Evolutionary conservation across 163 green algal species (phyloP), one percentile per base, ranked within the genome.

Genomic region (Trebouxia gelatinosa): DNA sequence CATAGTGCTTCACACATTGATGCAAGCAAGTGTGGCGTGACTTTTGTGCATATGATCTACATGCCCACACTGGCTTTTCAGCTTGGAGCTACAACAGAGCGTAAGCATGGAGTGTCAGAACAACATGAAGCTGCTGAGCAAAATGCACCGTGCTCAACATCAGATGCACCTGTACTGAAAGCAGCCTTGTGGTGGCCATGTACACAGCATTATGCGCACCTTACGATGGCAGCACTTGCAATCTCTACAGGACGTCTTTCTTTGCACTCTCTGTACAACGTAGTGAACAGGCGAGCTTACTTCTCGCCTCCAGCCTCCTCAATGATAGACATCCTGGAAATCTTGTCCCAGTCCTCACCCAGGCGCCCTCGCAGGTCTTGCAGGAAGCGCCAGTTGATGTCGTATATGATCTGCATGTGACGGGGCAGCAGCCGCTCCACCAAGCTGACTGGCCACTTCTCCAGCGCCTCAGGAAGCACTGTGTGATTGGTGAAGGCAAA

Each of bases 401-500:
- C 87, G 83, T 93, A 90, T 76, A 98, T 95, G 87, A 98, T 98
- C 87, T 98, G 89, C 90, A 97, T 95, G 90, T 98, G 93, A 37
- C 95, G 87, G n/a, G 95, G 95, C 79, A 98, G 90, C 85, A 98
- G 91, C 89, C 97, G 94, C 75, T 93, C 89, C 85, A 98, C 89
- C 80, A 98, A 86, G 61, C 89, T 89, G 68, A 98, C 89, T 0
- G 92, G 92, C 95, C 95, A 98, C 83, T 92, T 92, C 91, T 98
- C 95, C 71, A 98, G 86, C 34, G 94, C 95, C 91, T 98, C 94
- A 37, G 95, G 94, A 87, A 98, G 92, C 54, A 98, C 90, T 6
- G 94, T 98, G 90, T 98, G 95, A 89, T 98, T 98, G 81, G 95
- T 98, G 91, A 97, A 98, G 81, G 94, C 93, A 77, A 96, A 90